These are phyloP conservation scores for Blastobotrys peoriensis DNA, from an alignment of 805 yeast genomes.

Conservation along the genomic window DNA sequence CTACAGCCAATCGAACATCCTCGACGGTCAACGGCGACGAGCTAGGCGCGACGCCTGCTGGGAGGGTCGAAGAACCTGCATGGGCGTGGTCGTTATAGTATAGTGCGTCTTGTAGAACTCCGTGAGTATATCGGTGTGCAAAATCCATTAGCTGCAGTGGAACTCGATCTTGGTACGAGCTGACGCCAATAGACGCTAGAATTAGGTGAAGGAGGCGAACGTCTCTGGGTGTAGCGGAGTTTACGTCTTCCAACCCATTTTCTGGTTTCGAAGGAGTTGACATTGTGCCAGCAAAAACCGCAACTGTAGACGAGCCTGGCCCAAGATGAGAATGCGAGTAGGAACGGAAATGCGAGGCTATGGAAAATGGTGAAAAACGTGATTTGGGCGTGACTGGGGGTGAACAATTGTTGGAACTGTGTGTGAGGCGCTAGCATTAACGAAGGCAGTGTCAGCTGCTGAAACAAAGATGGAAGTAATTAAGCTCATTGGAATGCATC, in stretches of 20 bases:
- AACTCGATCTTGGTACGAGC: constrained; percentile 89
- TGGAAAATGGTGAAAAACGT: too few relatives aligned
- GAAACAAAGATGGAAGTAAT: too few relatives aligned
- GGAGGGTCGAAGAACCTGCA: constrained; percentile 29
- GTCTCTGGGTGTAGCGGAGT: constrained; percentile 61
- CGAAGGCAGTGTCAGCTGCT: too few relatives aligned
- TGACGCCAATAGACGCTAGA: constrained; percentile 89
- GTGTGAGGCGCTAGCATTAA: too few relatives aligned
- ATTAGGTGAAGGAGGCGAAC: constrained; percentile 85
- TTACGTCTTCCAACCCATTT: constrained; percentile 10
- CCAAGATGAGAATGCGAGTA: too few relatives aligned
- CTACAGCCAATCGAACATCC: constrained; percentile 86
- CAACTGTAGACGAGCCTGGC: too few relatives aligned
- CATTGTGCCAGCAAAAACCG: background rate
- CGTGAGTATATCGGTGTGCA: constrained; percentile 80
- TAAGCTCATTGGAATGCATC: too few relatives aligned
- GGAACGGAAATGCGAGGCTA: too few relatives aligned
- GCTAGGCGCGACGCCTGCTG: constrained; percentile 32
- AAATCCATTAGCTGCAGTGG: constrained; percentile 96
- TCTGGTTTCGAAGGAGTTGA: background rate
- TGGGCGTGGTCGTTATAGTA: constrained; percentile 73
- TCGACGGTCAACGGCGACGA: constrained; percentile 64
- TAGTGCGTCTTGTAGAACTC: constrained; percentile 83
- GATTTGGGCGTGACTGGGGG: too few relatives aligned
- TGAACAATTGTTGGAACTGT: too few relatives aligned